Base-by-base conservation (phyloP, 192 early-diverging fungal genomes). In the Backusella macrospora region DNA sequence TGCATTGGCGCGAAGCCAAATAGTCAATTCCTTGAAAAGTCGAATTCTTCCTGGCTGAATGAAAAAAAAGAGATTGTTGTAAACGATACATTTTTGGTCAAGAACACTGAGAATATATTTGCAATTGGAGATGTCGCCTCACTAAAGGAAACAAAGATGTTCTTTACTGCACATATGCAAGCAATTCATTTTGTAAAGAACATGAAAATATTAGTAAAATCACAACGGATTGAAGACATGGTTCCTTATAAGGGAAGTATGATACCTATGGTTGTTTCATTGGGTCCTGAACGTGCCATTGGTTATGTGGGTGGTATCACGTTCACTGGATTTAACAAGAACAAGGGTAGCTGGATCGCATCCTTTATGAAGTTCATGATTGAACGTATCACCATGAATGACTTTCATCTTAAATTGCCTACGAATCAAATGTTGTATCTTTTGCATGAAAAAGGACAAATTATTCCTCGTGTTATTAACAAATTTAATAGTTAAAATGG, bases 81-180 rank as follows among this genome's bases (percentile, higher is more conserved):
- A 5, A 26, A 73, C 43, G n/a, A 39, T 6, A 47, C 37, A n/a
- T 48, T 73, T n/a, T 40, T 34, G 10, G 45, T 73, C 10, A 34
- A 73, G 18, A 43, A 38, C 16, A 46, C 40, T 1, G 16, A 42
- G 4, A 48, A 66, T 39, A 34, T 73, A 0, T 73, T 44, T 49
- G 62, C 72, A 1, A 47, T 73, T 48, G 72, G 72, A 14, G 72
- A 73, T 43, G 34, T 47, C 4, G 46, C 45, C 39, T 37, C 42
- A 14, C 6, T 65, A 7, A 21, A 46, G 1, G 72, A 73, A 26
- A 34, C 62, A 26, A 73, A 73, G 23, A 73, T 73, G 72, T 73
- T 65, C 16, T 73, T 52, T 66, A 73, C 72, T 15, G 63, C 72
- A 7, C 72, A 73, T 26, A 73, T 73, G 72, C 72, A 73, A 65